Evolutionary conservation across 768 basidiomycete species (phyloP).

Genomic region (Tubosaeta sp.): DNA sequence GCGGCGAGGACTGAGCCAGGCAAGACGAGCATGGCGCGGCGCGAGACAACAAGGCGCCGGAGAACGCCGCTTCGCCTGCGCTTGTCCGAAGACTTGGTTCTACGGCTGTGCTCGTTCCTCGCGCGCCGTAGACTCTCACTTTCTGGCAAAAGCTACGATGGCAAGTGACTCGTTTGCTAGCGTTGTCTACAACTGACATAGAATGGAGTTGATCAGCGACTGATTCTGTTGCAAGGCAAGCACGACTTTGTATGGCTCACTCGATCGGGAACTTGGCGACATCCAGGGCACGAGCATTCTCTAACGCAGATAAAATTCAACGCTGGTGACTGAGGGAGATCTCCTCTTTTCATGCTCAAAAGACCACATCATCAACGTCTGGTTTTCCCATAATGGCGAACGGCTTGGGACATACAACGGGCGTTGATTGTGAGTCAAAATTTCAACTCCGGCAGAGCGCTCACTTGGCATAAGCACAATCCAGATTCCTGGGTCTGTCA

Average conservation of each 20-base stretch:
- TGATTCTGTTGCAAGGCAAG: conserved; percentile 67
- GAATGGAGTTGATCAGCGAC: conserved; percentile 44
- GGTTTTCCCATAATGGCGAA: conserved; percentile 98
- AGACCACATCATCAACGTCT: conserved; percentile 92
- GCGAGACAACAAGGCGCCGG: no score
- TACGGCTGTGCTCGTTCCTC: no score
- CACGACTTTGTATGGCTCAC: neutral
- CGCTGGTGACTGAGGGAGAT: conserved; percentile 90
- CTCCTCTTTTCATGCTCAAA: conserved; percentile 94
- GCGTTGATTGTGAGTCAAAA: conserved; percentile 78
- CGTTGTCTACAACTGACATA: neutral
- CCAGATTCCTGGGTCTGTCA: conserved; percentile 87
- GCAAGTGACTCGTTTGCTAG: neutral
- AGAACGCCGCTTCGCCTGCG: no score
- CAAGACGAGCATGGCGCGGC: no score
- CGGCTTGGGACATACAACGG: conserved; percentile 94
- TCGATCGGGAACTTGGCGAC: conserved; percentile 13
- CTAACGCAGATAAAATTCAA: conserved; percentile 98
- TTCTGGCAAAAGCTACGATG: conserved; percentile 16
- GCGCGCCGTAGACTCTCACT: no score
- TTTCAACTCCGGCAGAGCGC: neutral
- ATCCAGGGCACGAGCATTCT: conserved; percentile 89
- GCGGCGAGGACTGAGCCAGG: no score
- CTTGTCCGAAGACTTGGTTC: no score
- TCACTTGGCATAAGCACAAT: conserved; percentile 52